Base-by-base conservation (phyloP, 352 stramenopile species). In the Phytophthora sp. region DNA sequence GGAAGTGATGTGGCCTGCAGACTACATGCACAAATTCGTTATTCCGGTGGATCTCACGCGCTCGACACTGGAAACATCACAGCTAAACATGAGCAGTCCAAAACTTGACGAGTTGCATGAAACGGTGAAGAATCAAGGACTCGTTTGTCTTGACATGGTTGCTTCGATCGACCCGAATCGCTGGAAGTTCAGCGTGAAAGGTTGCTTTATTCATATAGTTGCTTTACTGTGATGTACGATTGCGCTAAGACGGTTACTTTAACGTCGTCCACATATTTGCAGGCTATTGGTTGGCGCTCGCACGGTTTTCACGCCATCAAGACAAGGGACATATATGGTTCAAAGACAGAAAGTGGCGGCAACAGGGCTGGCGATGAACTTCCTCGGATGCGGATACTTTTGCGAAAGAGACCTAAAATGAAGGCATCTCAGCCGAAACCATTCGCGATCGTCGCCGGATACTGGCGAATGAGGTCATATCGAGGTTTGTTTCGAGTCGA, bases 101-200 rank as follows among this genome's bases (percentile, higher is more conserved):
- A 0, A 44, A 44, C 7, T n/a, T 12, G 36, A 24, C 23, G 16
- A 4, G 6, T 16, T 42, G 35, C 13, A 42, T 42, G 35, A 21
- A 1, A 35, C 4, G 6, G 15, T 33, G 2, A 64, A 64, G 35
- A 44, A 57, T 2, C 56, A 50, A 49, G 56, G 44, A 8, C n/a
- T 50, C 18, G 35, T 50, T 2, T n/a, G n/a, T n/a, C 23, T 41
- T 1, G 33, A 56, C n/a, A 15, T 64, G 4, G 45, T 64, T 1
- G 44, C 9, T 1, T 46, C 41, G 2, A 45, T 63, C 2, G 42
- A 55, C 18, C 31, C 56, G 4, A 55, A 56, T n/a, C n/a, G 12
- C 24, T 56, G 35, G 45, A 55, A 39, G 44, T 63, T 63, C 13
- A 50, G 30, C 55, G 13, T 30, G 31, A 55, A 63, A 41, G 55